Evolutionary conservation across 176 grass and related monocot species (phyloP).

Genomic region (Zizania latifolia): DNA sequence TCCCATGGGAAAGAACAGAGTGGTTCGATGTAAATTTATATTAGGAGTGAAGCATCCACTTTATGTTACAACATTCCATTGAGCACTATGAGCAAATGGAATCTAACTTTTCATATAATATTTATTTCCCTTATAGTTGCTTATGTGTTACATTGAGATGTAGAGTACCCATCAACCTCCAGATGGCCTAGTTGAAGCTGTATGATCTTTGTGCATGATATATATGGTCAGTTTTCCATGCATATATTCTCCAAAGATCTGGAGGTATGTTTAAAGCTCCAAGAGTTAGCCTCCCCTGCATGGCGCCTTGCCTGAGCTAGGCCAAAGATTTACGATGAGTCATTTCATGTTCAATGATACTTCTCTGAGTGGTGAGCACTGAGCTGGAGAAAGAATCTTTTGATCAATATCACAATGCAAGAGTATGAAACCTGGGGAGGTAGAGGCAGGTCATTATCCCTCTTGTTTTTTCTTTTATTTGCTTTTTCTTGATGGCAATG

Average conservation of each 20-base stretch:
- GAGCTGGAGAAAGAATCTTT: constrained; percentile 55
- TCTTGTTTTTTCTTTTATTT: constrained; percentile 27
- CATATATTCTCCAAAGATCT: constrained; percentile 66
- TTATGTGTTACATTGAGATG: constrained; percentile 37
- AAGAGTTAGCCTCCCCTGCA: constrained; percentile 74
- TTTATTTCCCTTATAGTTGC: constrained; percentile 46
- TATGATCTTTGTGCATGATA: constrained; percentile 28
- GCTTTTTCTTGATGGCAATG: constrained; percentile 33
- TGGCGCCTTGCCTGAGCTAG: constrained; percentile 43
- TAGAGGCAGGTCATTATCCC: constrained; percentile 39
- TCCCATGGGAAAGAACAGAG: constrained; percentile 37
- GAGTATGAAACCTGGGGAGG: constrained; percentile 53
- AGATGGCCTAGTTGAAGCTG: constrained; percentile 38
- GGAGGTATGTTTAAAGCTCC: constrained; percentile 45
- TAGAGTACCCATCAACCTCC: constrained; percentile 25
- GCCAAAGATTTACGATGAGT: constrained; percentile 45
- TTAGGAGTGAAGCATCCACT: constrained; percentile 59
- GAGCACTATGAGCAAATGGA: constrained; percentile 60
- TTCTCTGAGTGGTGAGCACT: constrained; percentile 60
- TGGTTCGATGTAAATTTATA: constrained; percentile 62
- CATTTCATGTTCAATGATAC: constrained; percentile 45
- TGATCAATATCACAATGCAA: constrained; percentile 49
- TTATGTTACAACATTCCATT: constrained; percentile 79
- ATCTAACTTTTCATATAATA: constrained; percentile 61
- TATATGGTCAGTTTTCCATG: constrained; percentile 37